Percentiles rank a stretch among this genome's conserved stretches.
Evolutionary conservation across 2,329 filamentous ascomycete genomes (phyloP).

Genomic region (Fusarium beomiforme): DNA sequence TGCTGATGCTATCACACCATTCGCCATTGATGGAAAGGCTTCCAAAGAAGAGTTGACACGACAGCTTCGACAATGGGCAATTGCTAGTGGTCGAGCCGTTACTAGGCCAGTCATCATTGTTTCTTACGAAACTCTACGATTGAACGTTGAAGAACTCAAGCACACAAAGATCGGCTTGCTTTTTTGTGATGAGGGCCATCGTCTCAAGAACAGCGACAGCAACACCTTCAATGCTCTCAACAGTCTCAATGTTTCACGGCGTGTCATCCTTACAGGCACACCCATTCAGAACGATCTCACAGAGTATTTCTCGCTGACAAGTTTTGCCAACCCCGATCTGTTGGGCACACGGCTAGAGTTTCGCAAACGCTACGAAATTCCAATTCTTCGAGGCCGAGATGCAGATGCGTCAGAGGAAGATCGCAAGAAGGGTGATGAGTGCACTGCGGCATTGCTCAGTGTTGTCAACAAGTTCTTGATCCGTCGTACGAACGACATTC

Average conservation of each 20-base stretch:
- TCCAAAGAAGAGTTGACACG: constrained; percentile 91
- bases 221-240: constrained; percentile 95
- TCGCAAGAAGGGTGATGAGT: constrained; percentile 82
- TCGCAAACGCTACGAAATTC: constrained; percentile 91
- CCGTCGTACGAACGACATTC: constrained; percentile 93
- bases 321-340: constrained; percentile 94
- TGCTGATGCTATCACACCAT: constrained; percentile 87
- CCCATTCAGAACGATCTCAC: constrained; percentile 99
- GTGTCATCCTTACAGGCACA: constrained; percentile 95
- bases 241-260: constrained; percentile 85
- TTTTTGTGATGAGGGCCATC: constrained; percentile 95
- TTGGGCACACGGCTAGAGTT: constrained; percentile 91
- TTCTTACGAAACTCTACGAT: constrained; percentile 92
- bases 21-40: constrained; percentile 96
- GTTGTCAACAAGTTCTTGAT: constrained; percentile 99
- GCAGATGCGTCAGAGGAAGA: constrained; percentile 88
- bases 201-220: constrained; percentile 95
- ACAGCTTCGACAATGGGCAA: constrained; percentile 94
- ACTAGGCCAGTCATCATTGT: constrained; percentile 96
- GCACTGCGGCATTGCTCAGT: constrained; percentile 80
- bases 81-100: constrained; percentile 87
- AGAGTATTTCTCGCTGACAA: constrained; percentile 95
- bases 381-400: constrained; percentile 91
- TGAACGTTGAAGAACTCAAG: constrained; percentile 90
- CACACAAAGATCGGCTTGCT: constrained; percentile 91